These are phyloP conservation scores for Turnera subulata DNA, from an alignment of 345 rosid species.

Conservation along the genomic window DNA sequence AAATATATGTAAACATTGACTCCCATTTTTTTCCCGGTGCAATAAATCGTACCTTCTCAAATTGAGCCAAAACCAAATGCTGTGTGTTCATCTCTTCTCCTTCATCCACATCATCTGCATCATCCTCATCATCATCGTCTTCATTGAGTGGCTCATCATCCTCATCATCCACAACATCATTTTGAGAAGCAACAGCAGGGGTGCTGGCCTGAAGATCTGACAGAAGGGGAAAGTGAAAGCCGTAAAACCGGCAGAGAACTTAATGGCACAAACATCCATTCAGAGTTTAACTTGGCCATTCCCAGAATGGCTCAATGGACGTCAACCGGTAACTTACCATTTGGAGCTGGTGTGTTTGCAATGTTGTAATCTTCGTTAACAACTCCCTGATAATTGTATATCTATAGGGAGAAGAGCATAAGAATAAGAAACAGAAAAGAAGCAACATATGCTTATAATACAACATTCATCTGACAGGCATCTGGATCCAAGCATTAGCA, in stretches of 20 bases:
- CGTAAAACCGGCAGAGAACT: background rate
- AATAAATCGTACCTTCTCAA: slow-evolving; percentile 68
- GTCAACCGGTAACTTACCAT: slow-evolving; percentile 39
- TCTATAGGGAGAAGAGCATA: slow-evolving; percentile 35
- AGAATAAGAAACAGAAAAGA: slow-evolving; percentile 1
- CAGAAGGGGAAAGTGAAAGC: slow-evolving; percentile 14
- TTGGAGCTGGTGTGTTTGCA: slow-evolving; percentile 85
- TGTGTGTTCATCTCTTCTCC: slow-evolving; percentile 94
- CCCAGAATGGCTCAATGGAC: background rate
- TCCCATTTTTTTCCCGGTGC: no score
- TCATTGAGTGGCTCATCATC: slow-evolving; percentile 85
- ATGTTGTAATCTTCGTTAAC: slow-evolving; percentile 79
- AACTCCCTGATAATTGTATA: slow-evolving; percentile 89
- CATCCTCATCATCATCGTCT: slow-evolving; percentile 86
- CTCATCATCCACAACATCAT: slow-evolving; percentile 60
- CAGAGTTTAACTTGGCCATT: no score
- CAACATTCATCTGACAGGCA: no score
- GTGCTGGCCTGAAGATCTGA: slow-evolving; percentile 76
- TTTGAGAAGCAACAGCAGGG: slow-evolving; percentile 50
- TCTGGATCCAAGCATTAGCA: no score
- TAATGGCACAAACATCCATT: background rate
- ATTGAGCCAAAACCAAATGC: slow-evolving; percentile 93
- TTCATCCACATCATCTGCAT: slow-evolving; percentile 78
- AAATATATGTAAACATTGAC: background rate
- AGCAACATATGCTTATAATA: background rate